Evolutionary conservation across 441 rosid species (phyloP), one percentile per base, ranked within the genome.

Genomic region (Cnidoscolus chayamansa): DNA sequence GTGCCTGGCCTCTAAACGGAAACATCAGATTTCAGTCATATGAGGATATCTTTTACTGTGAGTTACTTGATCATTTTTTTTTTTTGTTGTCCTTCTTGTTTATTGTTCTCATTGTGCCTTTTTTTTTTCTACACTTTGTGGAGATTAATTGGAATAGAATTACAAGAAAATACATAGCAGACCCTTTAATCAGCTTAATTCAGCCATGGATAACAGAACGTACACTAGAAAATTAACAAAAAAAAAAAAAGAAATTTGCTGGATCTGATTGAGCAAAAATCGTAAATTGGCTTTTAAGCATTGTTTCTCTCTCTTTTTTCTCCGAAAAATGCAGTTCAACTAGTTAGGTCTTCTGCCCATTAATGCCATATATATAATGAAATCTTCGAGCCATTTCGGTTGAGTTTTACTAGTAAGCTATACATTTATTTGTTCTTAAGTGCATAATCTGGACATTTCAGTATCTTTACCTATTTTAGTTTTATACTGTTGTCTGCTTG

Each of bases 11-110:
- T 79, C 68, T 59, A 65, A 67, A 72, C 73, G 71, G 77, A 80
- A 79, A 73, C 80, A 79, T 77, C 86, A 80, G 89, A 88, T 91
- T 90, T 80, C 84, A 79, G 76, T 88, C 97, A 79, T 86, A 94
- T 91, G 97, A 92, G 79, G 98, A 89, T 78, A 86, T 84, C 87
- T 83, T 86, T 83, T 77, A 75, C 81, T 85, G 97, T 90, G 79
- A 89, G 94, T 85, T 68, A 10, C 40, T 53, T 40, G 45, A 40
- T 40, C 45, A 40, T 40, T 40, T 4, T 35, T 35, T 35, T 58
- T 8, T 25, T 62, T 10, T 16, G 50, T 13, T 56, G 25, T 68
- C 59, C 31, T 25, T 40, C 45, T 40, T 40, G 45, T 40, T 40
- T 40, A 40, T 40, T 63, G 68, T 31, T 69, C 49, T 56, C 58